phyloP scores from a whole-genome alignment of 1,284 basidiomycete genomes.

The Moesziomyces parantarcticus region DNA sequence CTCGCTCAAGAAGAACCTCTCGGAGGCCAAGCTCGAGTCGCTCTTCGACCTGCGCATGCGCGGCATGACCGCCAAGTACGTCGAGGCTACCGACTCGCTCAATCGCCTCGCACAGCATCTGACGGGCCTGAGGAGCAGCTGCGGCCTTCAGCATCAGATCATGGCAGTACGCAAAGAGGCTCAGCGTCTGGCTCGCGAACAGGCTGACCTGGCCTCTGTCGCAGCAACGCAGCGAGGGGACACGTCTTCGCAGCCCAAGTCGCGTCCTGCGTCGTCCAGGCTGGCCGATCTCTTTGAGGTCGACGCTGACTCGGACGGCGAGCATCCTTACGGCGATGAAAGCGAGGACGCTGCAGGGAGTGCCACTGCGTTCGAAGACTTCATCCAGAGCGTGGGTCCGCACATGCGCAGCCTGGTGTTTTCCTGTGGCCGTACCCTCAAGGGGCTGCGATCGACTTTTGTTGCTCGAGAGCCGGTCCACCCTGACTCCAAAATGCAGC shows the following conservation, averaged over 20 bases:
- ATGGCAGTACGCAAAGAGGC: constrained; percentile 45
- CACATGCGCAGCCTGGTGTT: constrained; percentile 62
- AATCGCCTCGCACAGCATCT: constrained; percentile 63
- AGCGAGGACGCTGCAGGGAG: background rate
- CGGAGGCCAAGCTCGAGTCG: constrained; percentile 59
- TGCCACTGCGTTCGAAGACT: constrained; percentile 50
- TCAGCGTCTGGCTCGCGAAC: constrained; percentile 17
- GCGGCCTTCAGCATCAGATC: constrained; percentile 60
- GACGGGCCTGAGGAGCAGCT: constrained; percentile 58
- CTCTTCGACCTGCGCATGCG: constrained; percentile 58
- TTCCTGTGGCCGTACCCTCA: constrained; percentile 55
- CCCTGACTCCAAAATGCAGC: constrained; percentile 6
- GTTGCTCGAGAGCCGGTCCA: constrained; percentile 19
- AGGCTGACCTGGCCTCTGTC: background rate
- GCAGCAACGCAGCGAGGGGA: background rate
- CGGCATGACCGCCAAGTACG: constrained; percentile 48
- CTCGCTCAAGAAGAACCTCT: constrained; percentile 60
- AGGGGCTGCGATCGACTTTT: constrained; percentile 45
- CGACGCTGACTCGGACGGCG: constrained; percentile 4
- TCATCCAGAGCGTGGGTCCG: constrained; percentile 58
- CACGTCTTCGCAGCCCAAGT: background rate
- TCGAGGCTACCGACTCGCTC: constrained; percentile 55
- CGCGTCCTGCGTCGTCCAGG: constrained; percentile 17
- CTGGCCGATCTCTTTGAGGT: constrained; percentile 25
- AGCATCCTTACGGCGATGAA: background rate